These are phyloP conservation scores for Fragaria iinumae DNA, from an alignment of 306 rosid genomes.

Conservation along the genomic window DNA sequence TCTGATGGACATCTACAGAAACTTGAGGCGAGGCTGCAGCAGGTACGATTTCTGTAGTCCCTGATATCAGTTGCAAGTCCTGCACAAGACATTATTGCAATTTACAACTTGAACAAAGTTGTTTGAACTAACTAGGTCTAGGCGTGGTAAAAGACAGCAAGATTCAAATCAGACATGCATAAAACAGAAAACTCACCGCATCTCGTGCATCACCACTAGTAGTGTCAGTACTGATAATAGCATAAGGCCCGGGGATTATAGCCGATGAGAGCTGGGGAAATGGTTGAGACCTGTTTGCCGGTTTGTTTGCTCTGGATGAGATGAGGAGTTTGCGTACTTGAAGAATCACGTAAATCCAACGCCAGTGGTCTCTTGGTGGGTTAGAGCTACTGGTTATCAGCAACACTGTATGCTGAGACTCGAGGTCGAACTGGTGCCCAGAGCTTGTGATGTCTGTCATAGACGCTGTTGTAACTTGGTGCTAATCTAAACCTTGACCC, in stretches of 20 bases:
- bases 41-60: neutral
- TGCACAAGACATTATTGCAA: neutral
- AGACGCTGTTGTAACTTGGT: neutral
- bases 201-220: neutral
- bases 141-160: too few relatives aligned
- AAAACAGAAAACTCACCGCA: neutral
- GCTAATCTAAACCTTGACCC: neutral
- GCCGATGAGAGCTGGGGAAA: neutral
- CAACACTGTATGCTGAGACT: conserved; percentile 10
- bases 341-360: neutral
- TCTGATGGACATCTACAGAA: neutral
- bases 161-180: too few relatives aligned
- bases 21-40: neutral
- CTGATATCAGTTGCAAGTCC: neutral
- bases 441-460: conserved; percentile 2
- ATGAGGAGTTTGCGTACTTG: conserved; percentile 2
- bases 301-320: neutral
- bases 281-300: neutral
- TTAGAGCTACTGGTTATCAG: too few relatives aligned
- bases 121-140: neutral
- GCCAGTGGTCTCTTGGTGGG: conserved; percentile 2
- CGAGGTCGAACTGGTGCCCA: neutral
- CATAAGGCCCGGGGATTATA: neutral
- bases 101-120: neutral
- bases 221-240: neutral